Evolutionary conservation across 495 filamentous ascomycete species (phyloP), one percentile per base, ranked within the genome.

Genomic region (Endocarpon pusillum): DNA sequence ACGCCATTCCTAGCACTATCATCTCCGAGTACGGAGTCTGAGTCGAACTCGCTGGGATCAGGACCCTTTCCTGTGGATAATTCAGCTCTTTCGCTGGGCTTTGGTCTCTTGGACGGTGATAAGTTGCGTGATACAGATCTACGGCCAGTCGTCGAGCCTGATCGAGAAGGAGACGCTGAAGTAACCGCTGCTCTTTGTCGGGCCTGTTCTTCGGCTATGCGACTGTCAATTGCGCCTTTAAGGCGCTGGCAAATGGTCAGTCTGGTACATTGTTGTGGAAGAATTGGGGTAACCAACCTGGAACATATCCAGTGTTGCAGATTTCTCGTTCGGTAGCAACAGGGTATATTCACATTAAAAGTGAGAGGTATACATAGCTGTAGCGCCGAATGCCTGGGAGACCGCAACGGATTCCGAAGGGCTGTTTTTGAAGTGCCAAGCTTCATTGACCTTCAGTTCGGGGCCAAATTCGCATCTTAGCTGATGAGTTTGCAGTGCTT

Each of bases 181-280:
- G 62, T 53, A 36, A 67, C 58, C 10, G 59, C 48, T 28, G 73
- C 54, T 44, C 64, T 66, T 45, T 81, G 74, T 32, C 81, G 73
- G 35, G 81, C 78, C 55, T 89, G 81, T 62, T 93, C 84, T 58
- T 93, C 81, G 42, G 82, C 78, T 41, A 93, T 85, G 43, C 75
- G 72, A 42, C 72, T 72, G 49, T 93, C 82, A 46, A 92, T 80
- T 33, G 79, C 78, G 40, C 77, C 78, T 62, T 82, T 84, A 45
- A 93, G 54, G 57, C 82, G 76, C 82, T 93, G 50, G 26, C 23
- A 21, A n/a, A 33, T 18, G 9, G 25, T 36, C 22, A 39, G 43
- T 45, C 30, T 44, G 40, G 11, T 22, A 19, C 5, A 36, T 21
- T 10, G 26, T 21, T 19, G 31, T 24, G 20, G 20, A 20, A 39